A percentile compares a stretch with the other conserved stretches of the same genome.
Conservation (phyloP, 768 basidiomycete species). For the Rhizopogon sp. region DNA sequence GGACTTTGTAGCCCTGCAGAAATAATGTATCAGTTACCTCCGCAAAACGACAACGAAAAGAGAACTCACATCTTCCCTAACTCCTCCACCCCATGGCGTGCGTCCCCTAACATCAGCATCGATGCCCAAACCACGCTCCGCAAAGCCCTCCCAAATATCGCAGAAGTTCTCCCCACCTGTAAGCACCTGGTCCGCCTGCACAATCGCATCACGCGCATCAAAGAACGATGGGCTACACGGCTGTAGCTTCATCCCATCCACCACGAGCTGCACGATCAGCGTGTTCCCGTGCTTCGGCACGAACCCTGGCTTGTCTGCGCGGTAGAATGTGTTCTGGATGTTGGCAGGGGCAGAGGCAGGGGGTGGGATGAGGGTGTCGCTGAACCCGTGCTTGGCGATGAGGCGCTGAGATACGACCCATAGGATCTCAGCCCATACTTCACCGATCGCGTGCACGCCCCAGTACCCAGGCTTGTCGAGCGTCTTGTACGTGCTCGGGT, state of each 20-base stretch:
- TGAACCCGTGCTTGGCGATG: slow-evolving; percentile 80
- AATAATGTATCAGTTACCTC: neutral
- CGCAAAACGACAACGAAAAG: neutral
- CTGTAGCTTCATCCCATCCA: slow-evolving; percentile 94
- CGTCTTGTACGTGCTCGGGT: slow-evolving; percentile 92
- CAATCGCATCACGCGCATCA: slow-evolving; percentile 84
- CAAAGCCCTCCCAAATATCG: slow-evolving; percentile 81
- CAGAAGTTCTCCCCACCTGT: slow-evolving; percentile 95
- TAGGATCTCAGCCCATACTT: slow-evolving; percentile 93
- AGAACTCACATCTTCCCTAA: slow-evolving; percentile 56
- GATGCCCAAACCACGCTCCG: slow-evolving; percentile 72
- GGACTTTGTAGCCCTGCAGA: slow-evolving; percentile 36
- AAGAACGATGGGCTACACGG: slow-evolving; percentile 89
- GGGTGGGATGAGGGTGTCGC: slow-evolving; percentile 78
- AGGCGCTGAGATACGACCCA: slow-evolving; percentile 74
- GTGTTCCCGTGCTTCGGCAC: slow-evolving; percentile 93
- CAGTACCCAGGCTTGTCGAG: slow-evolving; percentile 93
- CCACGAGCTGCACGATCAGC: slow-evolving; percentile 73
- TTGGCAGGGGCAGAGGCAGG: slow-evolving; percentile 51
- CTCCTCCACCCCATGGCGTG: slow-evolving; percentile 93
- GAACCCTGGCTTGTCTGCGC: slow-evolving; percentile 43
- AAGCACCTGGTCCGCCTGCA: slow-evolving; percentile 84
- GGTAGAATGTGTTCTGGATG: slow-evolving; percentile 68
- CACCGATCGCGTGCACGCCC: slow-evolving; percentile 89
- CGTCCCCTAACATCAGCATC: slow-evolving; percentile 70